phyloP scores from a whole-genome alignment of 169 alveolate species.

The Plasmodium chabaudi region DNA sequence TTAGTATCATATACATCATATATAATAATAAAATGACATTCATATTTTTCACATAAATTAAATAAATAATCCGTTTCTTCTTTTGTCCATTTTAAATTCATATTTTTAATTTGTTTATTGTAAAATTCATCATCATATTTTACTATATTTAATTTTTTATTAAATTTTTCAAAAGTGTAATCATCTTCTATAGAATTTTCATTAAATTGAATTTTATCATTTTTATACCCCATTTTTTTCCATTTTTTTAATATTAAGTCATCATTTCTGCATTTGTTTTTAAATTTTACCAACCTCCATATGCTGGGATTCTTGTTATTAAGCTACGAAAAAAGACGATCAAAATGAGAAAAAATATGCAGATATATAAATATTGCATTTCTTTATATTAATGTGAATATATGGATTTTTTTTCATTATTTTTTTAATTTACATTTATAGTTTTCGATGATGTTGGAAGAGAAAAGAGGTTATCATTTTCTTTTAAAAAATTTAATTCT shows the following conservation, averaged over 20 bases:
- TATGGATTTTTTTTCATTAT: too few species aligned
- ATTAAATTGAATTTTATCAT: conserved; percentile 49
- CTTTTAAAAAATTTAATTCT: conserved; percentile 45
- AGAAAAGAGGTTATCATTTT: conserved; percentile 63
- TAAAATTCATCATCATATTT: conserved; percentile 85
- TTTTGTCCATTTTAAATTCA: conserved; percentile 84
- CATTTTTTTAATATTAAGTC: conserved; percentile 83
- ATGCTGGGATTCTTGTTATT: conserved; percentile 75
- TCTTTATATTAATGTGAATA: conserved; percentile 8
- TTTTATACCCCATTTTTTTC: conserved; percentile 78
- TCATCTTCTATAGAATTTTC: conserved; percentile 75
- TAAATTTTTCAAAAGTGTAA: conserved; percentile 82
- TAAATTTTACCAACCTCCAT: conserved; percentile 83
- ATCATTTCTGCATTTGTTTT: conserved; percentile 84
- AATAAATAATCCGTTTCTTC: conserved; percentile 89
- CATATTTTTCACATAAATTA: conserved; percentile 89
- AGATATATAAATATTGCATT: neutral
- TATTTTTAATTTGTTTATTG: conserved; percentile 54
- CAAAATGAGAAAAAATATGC: neutral
- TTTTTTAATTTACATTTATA: conserved; percentile 31
- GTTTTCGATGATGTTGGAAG: conserved; percentile 71
- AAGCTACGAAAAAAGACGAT: conserved; percentile 4
- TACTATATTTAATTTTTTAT: conserved; percentile 81
- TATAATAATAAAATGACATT: conserved; percentile 86
- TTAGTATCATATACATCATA: conserved; percentile 86